These are phyloP conservation scores for Solanum pennellii DNA, from an alignment of 257 asterid species.

Conservation along the genomic window DNA sequence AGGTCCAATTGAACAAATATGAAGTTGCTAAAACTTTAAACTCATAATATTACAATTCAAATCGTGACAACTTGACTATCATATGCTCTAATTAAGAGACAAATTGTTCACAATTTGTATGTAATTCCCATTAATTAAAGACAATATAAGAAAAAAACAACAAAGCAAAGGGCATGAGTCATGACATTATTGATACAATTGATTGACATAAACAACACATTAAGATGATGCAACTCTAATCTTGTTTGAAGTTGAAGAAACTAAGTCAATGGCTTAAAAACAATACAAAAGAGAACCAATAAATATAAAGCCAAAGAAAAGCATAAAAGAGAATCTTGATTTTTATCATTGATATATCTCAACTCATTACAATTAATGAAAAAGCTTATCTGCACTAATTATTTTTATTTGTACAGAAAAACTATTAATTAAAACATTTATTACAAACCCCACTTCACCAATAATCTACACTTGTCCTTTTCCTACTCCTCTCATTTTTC, in stretches of 20 bases:
- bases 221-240: neutral
- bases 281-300: neutral
- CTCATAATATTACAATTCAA: no score
- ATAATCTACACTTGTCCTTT: neutral
- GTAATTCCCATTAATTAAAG: neutral
- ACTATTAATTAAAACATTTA: neutral
- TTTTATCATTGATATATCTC: neutral
- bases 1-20: no score
- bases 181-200: neutral
- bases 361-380: neutral
- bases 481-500: neutral
- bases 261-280: slow-evolving; percentile 29
- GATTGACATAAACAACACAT: neutral
- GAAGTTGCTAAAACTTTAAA: no score
- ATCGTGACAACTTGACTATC: no score
- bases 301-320: neutral
- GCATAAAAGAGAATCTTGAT: neutral
- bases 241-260: slow-evolving; percentile 12
- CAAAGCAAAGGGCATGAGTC: neutral
- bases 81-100: no score
- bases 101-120: neutral
- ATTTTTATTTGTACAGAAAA: neutral
- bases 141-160: neutral
- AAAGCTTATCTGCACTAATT: neutral
- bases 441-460: neutral